These are phyloP conservation scores for Aristolochia fimbriata DNA, from an alignment of 164 flowering plant genomes.

Conservation along the genomic window DNA sequence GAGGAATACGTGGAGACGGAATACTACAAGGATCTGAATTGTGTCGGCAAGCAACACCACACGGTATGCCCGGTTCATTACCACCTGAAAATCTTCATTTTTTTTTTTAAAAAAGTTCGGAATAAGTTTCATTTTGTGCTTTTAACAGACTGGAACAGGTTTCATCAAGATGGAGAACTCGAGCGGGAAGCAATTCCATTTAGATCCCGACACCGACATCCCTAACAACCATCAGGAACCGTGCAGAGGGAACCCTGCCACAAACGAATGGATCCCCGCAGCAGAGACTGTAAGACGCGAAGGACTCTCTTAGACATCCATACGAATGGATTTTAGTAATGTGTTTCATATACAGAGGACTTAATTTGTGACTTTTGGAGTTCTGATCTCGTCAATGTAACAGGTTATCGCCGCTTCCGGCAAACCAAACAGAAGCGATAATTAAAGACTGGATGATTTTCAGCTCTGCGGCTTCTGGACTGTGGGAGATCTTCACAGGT, in stretches of 20 bases:
- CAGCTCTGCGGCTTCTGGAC: not conserved
- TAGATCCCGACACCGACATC: constrained; percentile 24
- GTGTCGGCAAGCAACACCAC: constrained; percentile 75
- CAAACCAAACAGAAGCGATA: constrained; percentile 63
- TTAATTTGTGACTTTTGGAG: too few relatives aligned
- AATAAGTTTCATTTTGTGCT: not conserved
- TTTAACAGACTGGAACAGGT: constrained; percentile 73
- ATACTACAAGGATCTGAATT: constrained; percentile 73
- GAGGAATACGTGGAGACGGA: constrained; percentile 83
- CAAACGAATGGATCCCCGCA: constrained; percentile 87
- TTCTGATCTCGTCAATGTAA: constrained; percentile 1
- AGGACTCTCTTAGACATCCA: not conserved
- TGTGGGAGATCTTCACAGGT: not conserved
- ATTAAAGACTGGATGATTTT: constrained; percentile 13
- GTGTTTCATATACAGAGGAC: not conserved
- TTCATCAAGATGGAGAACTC: constrained; percentile 53
- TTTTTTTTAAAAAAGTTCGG: too few relatives aligned
- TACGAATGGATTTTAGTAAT: not conserved
- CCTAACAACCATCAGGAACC: constrained; percentile 28
- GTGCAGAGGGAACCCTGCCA: constrained; percentile 74
- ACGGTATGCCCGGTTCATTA: constrained; percentile 30
- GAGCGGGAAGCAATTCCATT: constrained; percentile 21
- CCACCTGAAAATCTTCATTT: too few relatives aligned
- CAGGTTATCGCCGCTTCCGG: constrained; percentile 31
- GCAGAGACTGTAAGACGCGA: constrained; percentile 27